A percentile compares a stretch with the other conserved stretches of the same genome.
These are phyloP conservation scores for Geotrichum klebahnii DNA, from an alignment of 1,139 yeast genomes.

Conservation along the genomic window DNA sequence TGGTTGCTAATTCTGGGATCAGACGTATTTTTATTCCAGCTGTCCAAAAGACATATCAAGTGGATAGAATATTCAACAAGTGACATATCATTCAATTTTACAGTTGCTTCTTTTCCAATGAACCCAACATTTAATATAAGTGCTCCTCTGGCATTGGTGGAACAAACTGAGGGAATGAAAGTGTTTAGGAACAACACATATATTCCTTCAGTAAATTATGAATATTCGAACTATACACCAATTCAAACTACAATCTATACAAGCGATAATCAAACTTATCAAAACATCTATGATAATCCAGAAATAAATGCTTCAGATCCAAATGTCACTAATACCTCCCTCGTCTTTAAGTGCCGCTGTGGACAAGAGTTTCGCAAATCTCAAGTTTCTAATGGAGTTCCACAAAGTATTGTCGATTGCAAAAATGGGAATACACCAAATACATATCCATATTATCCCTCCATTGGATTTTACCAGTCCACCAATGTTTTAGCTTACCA, in stretches of 20 bases:
- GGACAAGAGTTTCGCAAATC: too few relatives aligned
- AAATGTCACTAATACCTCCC: not conserved
- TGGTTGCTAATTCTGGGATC: not conserved
- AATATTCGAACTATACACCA: too few relatives aligned
- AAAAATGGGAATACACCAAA: too few relatives aligned
- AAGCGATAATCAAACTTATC: too few relatives aligned
- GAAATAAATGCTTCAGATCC: too few relatives aligned
- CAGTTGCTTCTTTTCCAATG: not conserved
- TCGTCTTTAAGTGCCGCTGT: too few relatives aligned
- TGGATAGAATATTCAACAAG: not conserved
- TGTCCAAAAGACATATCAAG: not conserved
- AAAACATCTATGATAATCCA: too few relatives aligned
- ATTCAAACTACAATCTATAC: too few relatives aligned
- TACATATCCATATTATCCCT: too few relatives aligned
- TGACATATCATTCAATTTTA: not conserved
- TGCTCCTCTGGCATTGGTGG: slow-evolving; percentile 5
- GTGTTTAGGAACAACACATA: slow-evolving; percentile 4
- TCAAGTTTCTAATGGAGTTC: too few relatives aligned
- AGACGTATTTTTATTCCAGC: slow-evolving; percentile 7
- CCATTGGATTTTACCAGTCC: slow-evolving; percentile 1
- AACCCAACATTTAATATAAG: slow-evolving; percentile 1
- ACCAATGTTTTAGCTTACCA: not conserved
- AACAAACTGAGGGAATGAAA: not conserved
- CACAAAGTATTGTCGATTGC: too few relatives aligned
- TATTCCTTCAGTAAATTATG: slow-evolving; percentile 4